A percentile compares a stretch with the other conserved stretches of the same genome.
These are phyloP conservation scores for Suillus americanus DNA, from an alignment of 768 basidiomycete genomes.

Conservation along the genomic window DNA sequence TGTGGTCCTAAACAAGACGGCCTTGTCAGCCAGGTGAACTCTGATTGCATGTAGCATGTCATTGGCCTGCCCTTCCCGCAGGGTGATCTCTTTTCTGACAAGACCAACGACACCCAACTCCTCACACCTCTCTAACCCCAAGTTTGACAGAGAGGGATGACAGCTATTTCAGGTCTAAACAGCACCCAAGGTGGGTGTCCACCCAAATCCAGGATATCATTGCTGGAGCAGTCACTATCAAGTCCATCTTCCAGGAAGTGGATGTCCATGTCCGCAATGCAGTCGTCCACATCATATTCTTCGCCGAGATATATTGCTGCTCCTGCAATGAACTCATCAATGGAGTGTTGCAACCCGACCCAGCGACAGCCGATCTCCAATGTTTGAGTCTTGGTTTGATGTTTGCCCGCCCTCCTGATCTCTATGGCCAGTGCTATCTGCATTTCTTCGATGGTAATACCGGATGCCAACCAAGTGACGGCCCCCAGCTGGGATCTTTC, in stretches of 20 bases:
- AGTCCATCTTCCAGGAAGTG: too few species aligned
- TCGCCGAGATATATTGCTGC: too few species aligned
- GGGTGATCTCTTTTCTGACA: neutral
- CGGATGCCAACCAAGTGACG: neutral
- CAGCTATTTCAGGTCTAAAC: too few species aligned
- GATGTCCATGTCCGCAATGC: too few species aligned
- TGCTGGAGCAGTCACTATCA: too few species aligned
- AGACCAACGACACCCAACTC: neutral
- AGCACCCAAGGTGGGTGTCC: too few species aligned
- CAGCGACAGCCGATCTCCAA: neutral
- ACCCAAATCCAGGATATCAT: too few species aligned
- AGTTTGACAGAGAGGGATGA: neutral
- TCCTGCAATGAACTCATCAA: neutral
- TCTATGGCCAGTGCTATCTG: neutral
- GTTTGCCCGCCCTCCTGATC: neutral
- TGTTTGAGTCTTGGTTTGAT: neutral
- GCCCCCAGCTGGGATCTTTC: neutral
- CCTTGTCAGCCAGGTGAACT: constrained; percentile 9
- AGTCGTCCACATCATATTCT: too few species aligned
- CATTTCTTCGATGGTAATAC: neutral
- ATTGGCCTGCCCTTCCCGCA: neutral
- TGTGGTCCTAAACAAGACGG: neutral
- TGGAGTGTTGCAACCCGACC: neutral
- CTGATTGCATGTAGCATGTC: constrained; percentile 12
- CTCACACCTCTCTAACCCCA: neutral